phyloP scores from a whole-genome alignment of 768 basidiomycete species.

The Candolleomyces aberdarensis region DNA sequence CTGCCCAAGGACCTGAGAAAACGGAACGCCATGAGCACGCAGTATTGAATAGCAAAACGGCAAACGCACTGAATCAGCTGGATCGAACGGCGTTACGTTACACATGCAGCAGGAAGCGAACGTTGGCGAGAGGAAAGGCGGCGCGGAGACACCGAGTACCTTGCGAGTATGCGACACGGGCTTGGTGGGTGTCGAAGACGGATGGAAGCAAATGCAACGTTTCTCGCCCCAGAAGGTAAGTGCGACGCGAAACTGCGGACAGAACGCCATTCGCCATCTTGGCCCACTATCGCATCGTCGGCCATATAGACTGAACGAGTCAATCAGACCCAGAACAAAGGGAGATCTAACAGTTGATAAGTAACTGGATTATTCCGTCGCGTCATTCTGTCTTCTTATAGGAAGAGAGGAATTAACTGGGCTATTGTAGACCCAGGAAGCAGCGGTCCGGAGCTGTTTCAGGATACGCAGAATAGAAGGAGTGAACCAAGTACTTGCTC shows the following conservation, averaged over 20 bases:
- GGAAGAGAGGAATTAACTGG: neutral
- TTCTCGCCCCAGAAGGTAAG: conserved; percentile 4
- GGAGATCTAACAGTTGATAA: conserved; percentile 1
- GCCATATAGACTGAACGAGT: neutral
- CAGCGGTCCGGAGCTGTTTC: conserved; percentile 2
- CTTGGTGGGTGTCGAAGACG: neutral
- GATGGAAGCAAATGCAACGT: conserved; percentile 1
- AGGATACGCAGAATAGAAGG: neutral
- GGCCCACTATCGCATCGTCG: conserved; percentile 1
- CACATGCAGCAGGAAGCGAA: neutral
- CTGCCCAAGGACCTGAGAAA: no score
- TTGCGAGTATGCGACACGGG: neutral
- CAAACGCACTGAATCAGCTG: no score
- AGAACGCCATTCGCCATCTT: neutral
- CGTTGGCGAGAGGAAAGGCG: neutral
- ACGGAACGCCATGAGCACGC: no score
- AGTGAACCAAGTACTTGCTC: neutral
- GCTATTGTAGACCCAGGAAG: neutral
- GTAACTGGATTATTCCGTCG: neutral
- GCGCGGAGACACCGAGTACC: neutral
- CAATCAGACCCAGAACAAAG: conserved; percentile 6
- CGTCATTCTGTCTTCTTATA: conserved; percentile 1
- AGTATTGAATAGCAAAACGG: no score
- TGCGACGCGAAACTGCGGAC: neutral
- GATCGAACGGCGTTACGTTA: neutral